Evolutionary conservation across 495 filamentous ascomycete genomes (phyloP), one percentile per base, ranked within the genome.

Genomic region (Thozetella sp.): DNA sequence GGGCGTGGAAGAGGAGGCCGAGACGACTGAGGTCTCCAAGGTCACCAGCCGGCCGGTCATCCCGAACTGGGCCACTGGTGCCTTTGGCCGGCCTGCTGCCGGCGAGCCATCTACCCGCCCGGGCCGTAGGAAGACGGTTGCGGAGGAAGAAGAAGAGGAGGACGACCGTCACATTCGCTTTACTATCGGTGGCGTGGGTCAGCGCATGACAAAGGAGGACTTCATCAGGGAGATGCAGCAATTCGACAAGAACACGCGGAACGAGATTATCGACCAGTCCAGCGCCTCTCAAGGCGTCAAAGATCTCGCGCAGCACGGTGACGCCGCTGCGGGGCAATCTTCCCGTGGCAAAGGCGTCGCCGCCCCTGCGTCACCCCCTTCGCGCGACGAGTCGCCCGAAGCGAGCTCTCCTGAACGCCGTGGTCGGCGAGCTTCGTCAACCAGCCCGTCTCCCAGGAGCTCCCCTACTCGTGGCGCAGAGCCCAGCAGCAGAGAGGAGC

Each of bases 91-190:
- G 6, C 67, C 76, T 22, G 53, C 64, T 25, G 69, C 63, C 25
- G 74, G 72, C 58, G 77, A 75, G 50, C 63, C 71, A 4, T 66
- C 72, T 25, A 56, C 66, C 26, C 70, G 70, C 52, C 54, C 26
- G 3, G 63, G 22, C 53, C 66, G 61, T 22, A 78, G 68, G 61
- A 75, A 73, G 64, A 74, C 63, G 50, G 67, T 67, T n/a, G 69
- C 78, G 30, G 79, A 70, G 23, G 83, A 85, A 54, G 72, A 77
- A 43, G 82, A 83, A 19, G 86, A 81, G 58, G 82, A 85, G 1
- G 87, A 93, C 54, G 93, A 97, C 66, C 84, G 88, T 37, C 81
- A 87, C 43, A 88, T 97, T 56, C 90, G 96, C 51, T 98, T 97
- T 76, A 97, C 90, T 2, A 87, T 99, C 56, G 84, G 82, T 27